Percentiles rank a stretch among this genome's conserved stretches.
phyloP scores from a whole-genome alignment of 2,329 filamentous ascomycete species.

The Acrocalymma vagum region DNA sequence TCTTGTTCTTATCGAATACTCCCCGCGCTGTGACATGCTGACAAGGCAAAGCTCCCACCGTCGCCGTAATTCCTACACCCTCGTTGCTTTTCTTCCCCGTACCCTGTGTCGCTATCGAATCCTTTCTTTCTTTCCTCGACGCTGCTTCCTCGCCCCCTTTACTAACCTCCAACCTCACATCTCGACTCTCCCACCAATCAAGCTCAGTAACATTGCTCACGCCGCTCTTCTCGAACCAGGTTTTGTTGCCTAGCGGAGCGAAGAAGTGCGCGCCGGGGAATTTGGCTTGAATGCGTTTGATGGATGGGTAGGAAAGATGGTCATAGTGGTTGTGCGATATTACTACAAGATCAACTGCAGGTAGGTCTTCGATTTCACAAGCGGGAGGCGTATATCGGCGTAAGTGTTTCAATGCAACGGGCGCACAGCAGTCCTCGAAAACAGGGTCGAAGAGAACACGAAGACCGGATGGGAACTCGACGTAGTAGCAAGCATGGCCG shows the following conservation, averaged over 20 bases:
- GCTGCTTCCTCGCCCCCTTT: background rate
- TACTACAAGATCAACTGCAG: conserved; percentile 74
- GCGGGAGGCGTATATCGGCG: conserved; percentile 81
- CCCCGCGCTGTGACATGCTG: conserved; percentile 81
- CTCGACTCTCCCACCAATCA: conserved; percentile 92
- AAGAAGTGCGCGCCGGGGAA: conserved; percentile 88
- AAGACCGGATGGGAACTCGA: conserved; percentile 87
- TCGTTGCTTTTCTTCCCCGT: conserved; percentile 20
- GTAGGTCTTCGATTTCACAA: conserved; percentile 80
- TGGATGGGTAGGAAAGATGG: conserved; percentile 81
- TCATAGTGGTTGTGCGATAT: conserved; percentile 96
- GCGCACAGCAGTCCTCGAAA: conserved; percentile 86
- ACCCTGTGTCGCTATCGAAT: conserved; percentile 23
- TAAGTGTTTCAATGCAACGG: conserved; percentile 73
- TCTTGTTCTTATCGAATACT: conserved; percentile 74
- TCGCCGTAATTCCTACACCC: conserved; percentile 66
- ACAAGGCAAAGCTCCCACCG: conserved; percentile 80
- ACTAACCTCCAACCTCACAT: conserved; percentile 67
- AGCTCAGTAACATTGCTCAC: conserved; percentile 83
- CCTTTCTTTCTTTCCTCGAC: background rate
- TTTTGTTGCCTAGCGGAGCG: conserved; percentile 81
- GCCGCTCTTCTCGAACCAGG: conserved; percentile 79
- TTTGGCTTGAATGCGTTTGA: conserved; percentile 73
- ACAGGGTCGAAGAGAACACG: conserved; percentile 94
- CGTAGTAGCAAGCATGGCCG: conserved; percentile 91